A percentile compares a stretch with the other conserved stretches of the same genome.
phyloP scores from a whole-genome alignment of 495 filamentous ascomycete genomes.

The Penicillium salamii region DNA sequence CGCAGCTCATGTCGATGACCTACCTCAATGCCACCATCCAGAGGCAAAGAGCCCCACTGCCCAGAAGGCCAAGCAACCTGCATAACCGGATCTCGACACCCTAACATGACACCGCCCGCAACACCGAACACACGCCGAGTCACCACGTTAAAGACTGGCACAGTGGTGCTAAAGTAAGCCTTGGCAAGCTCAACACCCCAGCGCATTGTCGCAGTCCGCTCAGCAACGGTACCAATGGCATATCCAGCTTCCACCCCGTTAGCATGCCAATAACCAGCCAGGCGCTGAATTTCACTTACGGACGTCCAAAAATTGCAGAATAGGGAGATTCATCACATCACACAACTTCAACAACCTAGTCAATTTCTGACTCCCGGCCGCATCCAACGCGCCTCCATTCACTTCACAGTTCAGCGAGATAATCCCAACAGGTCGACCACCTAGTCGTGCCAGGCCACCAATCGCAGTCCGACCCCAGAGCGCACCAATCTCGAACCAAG shows the following conservation, averaged over 20 bases:
- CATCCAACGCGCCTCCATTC: slow-evolving; percentile 59
- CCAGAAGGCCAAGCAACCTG: slow-evolving; percentile 62
- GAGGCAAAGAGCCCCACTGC: slow-evolving; percentile 57
- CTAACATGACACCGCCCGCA: slow-evolving; percentile 60
- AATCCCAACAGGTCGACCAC: slow-evolving; percentile 54
- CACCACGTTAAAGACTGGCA: slow-evolving; percentile 58
- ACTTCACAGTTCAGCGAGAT: slow-evolving; percentile 58
- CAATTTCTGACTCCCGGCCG: slow-evolving; percentile 57
- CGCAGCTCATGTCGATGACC: slow-evolving; percentile 57
- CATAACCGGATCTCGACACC: slow-evolving; percentile 55
- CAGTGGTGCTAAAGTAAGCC: slow-evolving; percentile 57
- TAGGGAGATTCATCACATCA: slow-evolving; percentile 61
- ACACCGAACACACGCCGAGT: slow-evolving; percentile 58
- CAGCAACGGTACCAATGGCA: slow-evolving; percentile 59
- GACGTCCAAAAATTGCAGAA: slow-evolving; percentile 62
- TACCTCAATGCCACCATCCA: slow-evolving; percentile 62
- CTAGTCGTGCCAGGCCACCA: slow-evolving; percentile 54
- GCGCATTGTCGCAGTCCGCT: slow-evolving; percentile 60
- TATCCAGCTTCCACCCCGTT: slow-evolving; percentile 46
- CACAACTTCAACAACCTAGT: slow-evolving; percentile 57
- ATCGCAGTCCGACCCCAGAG: slow-evolving; percentile 62
- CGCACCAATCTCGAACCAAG: slow-evolving; percentile 61
- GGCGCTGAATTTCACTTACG: slow-evolving; percentile 28
- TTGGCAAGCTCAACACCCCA: slow-evolving; percentile 58
- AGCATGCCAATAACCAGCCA: neutral